phyloP scores from a whole-genome alignment of 1,284 basidiomycete species.

The Trametes pubescens region DNA sequence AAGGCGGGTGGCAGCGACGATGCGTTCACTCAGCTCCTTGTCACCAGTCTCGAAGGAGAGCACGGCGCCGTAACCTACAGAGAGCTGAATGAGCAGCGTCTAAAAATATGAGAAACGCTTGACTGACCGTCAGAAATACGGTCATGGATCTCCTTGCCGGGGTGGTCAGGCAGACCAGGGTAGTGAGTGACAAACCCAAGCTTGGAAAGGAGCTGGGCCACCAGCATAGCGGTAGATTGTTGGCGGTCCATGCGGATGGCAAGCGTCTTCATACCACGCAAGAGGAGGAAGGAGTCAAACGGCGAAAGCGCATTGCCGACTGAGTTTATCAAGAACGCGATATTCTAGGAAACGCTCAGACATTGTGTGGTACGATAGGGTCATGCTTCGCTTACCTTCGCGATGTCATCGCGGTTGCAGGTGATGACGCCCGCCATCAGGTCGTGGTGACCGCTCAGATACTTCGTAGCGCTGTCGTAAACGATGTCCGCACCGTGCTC shows the following conservation, averaged over 20 bases:
- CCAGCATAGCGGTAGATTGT: slow-evolving; percentile 83
- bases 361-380: neutral
- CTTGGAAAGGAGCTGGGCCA: slow-evolving; percentile 87
- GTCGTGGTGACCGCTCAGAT: slow-evolving; percentile 98
- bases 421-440: slow-evolving; percentile 97
- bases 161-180: slow-evolving; percentile 89
- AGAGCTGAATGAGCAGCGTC: neutral
- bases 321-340: slow-evolving; percentile 95
- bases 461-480: slow-evolving; percentile 98
- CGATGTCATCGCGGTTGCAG: slow-evolving; percentile 91
- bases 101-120: neutral
- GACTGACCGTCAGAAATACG: slow-evolving; percentile 80
- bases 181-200: slow-evolving; percentile 96
- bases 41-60: slow-evolving; percentile 95
- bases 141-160: slow-evolving; percentile 87
- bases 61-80: slow-evolving; percentile 80
- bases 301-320: slow-evolving; percentile 97
- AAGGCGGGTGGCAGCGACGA: slow-evolving; percentile 91
- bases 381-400: slow-evolving; percentile 63
- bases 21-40: slow-evolving; percentile 89
- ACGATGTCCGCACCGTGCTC: slow-evolving; percentile 97
- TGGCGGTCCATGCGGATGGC: slow-evolving; percentile 97
- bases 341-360: slow-evolving; percentile 58
- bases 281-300: slow-evolving; percentile 95
- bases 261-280: slow-evolving; percentile 97